These are phyloP conservation scores for Candida sakaeoensis DNA, from an alignment of 805 yeast species.

Conservation along the genomic window DNA sequence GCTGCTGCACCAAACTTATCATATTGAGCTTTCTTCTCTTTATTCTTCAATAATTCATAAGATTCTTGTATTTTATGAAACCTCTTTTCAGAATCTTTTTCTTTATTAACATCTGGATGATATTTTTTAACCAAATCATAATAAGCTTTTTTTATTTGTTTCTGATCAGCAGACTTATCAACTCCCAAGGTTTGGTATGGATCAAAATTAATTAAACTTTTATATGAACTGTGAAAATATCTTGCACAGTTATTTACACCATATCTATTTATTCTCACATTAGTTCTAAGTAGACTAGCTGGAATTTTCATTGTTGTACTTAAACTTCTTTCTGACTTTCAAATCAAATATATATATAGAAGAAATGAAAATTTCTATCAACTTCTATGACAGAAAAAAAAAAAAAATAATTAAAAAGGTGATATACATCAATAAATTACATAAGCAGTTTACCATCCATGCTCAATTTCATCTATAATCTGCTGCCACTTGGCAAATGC, in stretches of 20 bases:
- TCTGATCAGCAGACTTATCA: constrained; percentile 58
- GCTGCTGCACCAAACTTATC: constrained; percentile 92
- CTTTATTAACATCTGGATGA: constrained; percentile 97
- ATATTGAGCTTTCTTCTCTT: constrained; percentile 78
- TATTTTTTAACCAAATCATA: constrained; percentile 88
- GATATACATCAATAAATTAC: not conserved
- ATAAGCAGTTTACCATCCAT: constrained; percentile 1
- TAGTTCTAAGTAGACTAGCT: not conserved
- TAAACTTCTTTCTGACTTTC: not conserved
- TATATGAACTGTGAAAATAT: constrained; percentile 42
- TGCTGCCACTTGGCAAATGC: constrained; percentile 28
- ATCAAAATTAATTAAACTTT: constrained; percentile 44
- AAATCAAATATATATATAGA: not conserved
- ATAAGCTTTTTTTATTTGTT: constrained; percentile 94
- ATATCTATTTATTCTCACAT: not conserved
- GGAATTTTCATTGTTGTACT: constrained; percentile 6
- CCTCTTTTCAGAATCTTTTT: constrained; percentile 76
- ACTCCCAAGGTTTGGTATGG: constrained; percentile 88
- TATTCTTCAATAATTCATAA: constrained; percentile 85
- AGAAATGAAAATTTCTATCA: not conserved
- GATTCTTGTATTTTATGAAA: constrained; percentile 94
- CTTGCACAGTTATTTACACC: constrained; percentile 3
- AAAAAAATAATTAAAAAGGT: constrained; percentile 2
- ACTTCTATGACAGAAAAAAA: constrained; percentile 3
- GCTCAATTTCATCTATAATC: constrained; percentile 4